These are phyloP conservation scores for Metschnikowia kunwiensis DNA, from an alignment of 805 yeast genomes.

Conservation along the genomic window DNA sequence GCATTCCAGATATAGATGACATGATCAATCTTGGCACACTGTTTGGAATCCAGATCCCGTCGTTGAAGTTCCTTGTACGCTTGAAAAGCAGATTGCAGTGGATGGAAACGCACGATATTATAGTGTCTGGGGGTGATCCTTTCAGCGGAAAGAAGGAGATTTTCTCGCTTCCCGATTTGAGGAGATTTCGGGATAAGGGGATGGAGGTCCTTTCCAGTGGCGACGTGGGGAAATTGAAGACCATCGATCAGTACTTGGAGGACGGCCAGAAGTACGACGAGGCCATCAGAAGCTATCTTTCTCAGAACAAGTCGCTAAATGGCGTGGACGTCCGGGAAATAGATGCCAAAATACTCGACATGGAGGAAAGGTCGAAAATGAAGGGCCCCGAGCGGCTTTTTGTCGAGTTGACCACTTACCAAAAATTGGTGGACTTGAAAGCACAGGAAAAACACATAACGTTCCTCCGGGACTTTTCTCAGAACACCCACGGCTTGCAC, in stretches of 20 bases:
- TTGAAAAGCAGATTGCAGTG: constrained; percentile 35
- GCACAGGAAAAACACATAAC: constrained; percentile 29
- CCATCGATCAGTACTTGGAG: constrained; percentile 23
- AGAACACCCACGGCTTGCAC: constrained; percentile 15
- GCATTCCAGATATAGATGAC: constrained; percentile 47
- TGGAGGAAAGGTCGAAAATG: constrained; percentile 25
- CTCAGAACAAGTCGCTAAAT: constrained; percentile 18
- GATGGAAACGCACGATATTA: constrained; percentile 30
- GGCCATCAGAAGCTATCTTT: constrained; percentile 18
- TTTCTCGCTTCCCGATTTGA: constrained; percentile 31
- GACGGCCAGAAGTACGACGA: constrained; percentile 26
- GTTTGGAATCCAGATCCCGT: constrained; percentile 55
- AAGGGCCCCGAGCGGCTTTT: constrained; percentile 26
- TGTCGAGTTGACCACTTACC: constrained; percentile 22
- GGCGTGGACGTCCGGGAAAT: constrained; percentile 24
- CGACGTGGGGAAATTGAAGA: constrained; percentile 32
- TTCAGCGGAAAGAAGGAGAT: constrained; percentile 34
- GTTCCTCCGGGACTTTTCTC: constrained; percentile 21
- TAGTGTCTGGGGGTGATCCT: constrained; percentile 42
- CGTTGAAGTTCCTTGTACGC: constrained; percentile 37
- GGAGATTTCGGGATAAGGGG: constrained; percentile 29
- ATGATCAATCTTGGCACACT: constrained; percentile 57
- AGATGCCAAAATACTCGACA: constrained; percentile 23
- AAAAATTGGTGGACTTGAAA: constrained; percentile 20
- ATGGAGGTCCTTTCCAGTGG: constrained; percentile 26